Evolutionary conservation across 2,329 filamentous ascomycete species (phyloP), one percentile per base, ranked within the genome.

Genomic region (Grosmannia serpens): DNA sequence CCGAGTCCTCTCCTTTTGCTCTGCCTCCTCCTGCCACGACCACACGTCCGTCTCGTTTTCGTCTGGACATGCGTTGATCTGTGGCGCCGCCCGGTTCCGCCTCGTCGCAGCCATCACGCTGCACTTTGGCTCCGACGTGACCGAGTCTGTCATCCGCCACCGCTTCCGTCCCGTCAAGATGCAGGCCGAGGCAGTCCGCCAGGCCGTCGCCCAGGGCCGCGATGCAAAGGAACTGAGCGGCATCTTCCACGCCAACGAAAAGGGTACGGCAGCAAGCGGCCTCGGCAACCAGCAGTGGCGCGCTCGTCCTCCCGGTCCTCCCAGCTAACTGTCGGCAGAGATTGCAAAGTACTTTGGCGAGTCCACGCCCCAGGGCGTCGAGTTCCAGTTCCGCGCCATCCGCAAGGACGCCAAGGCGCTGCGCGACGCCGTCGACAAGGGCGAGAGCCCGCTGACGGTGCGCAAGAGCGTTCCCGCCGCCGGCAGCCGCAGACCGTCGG

Each of bases 341-440:
- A 83, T 85, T 55, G 76, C 79, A 60, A 80, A 77, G 61, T 78
- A 79, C 68, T 85, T 82, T 62, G 82, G 81, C 29, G 80, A 82
- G 59, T 82, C 78, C 4, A 85, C 81, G 0, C 66, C 73, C 0
- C 75, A 75, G 24, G 82, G 82, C 10, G 76, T 85, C n/a, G 75
- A 78, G 63, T 85, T 81, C 66, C 81, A 84, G 64, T 83, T 85
- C 65, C 76, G 82, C 1, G 61, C 67, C 27, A 77, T 84, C 69
- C 83, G 81, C 68, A 73, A 72, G 41, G 73, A 81, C 33, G 81
- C 77, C 33, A 75, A 78, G 46, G 69, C 68, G 2, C 74, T 84
- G 51, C 71, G 73, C 49, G 65, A 70, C 3, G 75, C 75, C 3
- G 72, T 75, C n/a, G 69, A 71, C 26, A 67, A 69, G 1, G 77